Conservation (phyloP, 768 basidiomycete genomes). For the Leccinum barrowsii region DNA sequence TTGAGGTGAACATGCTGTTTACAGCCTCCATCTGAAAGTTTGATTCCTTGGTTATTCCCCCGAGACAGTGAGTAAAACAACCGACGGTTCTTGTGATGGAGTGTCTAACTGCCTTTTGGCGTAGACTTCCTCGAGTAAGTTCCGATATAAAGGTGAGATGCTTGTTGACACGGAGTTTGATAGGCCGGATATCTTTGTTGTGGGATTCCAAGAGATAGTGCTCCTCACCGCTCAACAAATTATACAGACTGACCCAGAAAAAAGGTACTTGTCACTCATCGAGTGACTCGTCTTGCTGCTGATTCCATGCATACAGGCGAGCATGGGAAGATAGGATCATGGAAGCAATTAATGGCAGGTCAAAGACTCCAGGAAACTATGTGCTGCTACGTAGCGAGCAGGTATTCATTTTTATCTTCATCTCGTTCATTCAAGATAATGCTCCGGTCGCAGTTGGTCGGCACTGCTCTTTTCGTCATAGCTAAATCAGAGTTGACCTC, state of each 20-base stretch:
- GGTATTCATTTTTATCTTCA: conserved; percentile 36
- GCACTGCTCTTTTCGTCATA: conserved; percentile 85
- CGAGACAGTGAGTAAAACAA: conserved; percentile 53
- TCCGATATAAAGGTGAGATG: conserved; percentile 15
- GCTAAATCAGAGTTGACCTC: conserved; percentile 74
- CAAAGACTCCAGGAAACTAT: conserved; percentile 69
- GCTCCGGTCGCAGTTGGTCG: conserved; percentile 68
- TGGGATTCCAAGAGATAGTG: conserved; percentile 97
- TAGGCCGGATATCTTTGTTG: conserved; percentile 85
- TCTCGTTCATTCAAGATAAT: background rate
- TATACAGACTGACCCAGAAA: conserved; percentile 91
- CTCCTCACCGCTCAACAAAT: conserved; percentile 98
- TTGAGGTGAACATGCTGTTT: conserved; percentile 8
- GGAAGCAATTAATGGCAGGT: conserved; percentile 70
- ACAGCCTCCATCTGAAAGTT: conserved; percentile 74
- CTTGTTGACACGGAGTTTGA: conserved; percentile 15
- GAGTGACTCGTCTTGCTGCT: background rate
- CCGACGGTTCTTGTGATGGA: background rate
- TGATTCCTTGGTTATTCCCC: conserved; percentile 91
- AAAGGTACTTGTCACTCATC: conserved; percentile 51
- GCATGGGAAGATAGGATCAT: conserved; percentile 84
- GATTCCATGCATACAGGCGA: conserved; percentile 46
- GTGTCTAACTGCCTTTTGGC: conserved; percentile 2
- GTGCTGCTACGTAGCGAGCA: conserved; percentile 90
- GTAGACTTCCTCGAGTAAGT: conserved; percentile 20